These are phyloP conservation scores for Thalia dealbata DNA, from an alignment of 176 grass and related monocot genomes.

Conservation along the genomic window DNA sequence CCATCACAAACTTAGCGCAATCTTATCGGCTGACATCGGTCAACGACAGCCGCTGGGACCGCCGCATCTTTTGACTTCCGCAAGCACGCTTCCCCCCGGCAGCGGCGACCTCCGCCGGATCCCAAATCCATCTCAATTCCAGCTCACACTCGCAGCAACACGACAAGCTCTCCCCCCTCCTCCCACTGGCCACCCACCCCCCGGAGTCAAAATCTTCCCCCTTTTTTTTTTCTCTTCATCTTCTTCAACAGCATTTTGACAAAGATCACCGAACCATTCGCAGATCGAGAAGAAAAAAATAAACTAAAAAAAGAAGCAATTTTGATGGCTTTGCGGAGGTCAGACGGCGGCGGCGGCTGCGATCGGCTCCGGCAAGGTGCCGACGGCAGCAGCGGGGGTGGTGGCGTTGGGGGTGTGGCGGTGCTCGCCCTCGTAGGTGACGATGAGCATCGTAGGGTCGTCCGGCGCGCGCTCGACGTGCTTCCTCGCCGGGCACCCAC, in stretches of 20 bases:
- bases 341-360: not conserved
- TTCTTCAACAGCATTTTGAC: not conserved
- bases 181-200: not conserved
- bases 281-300: not conserved
- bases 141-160: not conserved
- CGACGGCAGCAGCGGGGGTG: not conserved
- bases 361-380: not conserved
- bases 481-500: conserved; percentile 19
- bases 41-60: not conserved
- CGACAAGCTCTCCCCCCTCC: too few relatives aligned
- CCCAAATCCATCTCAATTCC: not conserved
- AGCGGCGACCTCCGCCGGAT: not conserved
- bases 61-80: not conserved
- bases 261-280: not conserved
- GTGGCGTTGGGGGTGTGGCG: conserved; percentile 6
- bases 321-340: not conserved
- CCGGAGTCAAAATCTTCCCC: not conserved
- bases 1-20: not conserved
- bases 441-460: conserved; percentile 19
- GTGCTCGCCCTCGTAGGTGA: conserved; percentile 21
- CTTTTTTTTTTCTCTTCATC: not conserved
- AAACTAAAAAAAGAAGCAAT: not conserved
- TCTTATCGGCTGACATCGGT: not conserved
- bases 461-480: conserved; percentile 22
- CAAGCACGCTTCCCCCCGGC: not conserved